Conservation (phyloP, 441 rosid genomes). For the Erysimum cheiri region DNA sequence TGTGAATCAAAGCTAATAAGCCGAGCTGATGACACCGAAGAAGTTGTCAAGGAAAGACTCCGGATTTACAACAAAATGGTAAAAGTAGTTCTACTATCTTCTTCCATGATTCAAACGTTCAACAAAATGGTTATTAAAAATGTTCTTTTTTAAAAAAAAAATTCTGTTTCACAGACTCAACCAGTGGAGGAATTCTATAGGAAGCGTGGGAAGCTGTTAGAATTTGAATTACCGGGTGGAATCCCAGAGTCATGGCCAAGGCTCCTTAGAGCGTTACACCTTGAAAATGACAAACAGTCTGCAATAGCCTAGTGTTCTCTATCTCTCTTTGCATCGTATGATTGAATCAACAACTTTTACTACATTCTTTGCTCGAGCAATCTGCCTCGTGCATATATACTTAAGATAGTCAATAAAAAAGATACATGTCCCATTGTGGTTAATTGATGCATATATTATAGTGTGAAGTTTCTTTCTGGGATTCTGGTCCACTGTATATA, state of each 20-base stretch:
- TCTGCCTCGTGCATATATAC: constrained; percentile 26
- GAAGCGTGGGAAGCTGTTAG: constrained; percentile 72
- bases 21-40: constrained; percentile 90
- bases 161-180: constrained; percentile 65
- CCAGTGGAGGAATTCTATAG: constrained; percentile 92
- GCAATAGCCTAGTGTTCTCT: constrained; percentile 58
- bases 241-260: constrained; percentile 97
- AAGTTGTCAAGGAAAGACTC: constrained; percentile 88
- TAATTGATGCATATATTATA: constrained; percentile 17
- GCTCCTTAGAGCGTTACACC: constrained; percentile 85
- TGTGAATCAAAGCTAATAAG: constrained; percentile 85
- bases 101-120: constrained; percentile 6
- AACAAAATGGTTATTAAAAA: neutral
- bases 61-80: constrained; percentile 79
- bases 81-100: constrained; percentile 15
- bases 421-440: constrained; percentile 26
- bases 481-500: constrained; percentile 3
- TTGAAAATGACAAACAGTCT: constrained; percentile 70
- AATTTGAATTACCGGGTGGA: constrained; percentile 95
- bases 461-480: neutral
- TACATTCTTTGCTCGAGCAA: constrained; percentile 45
- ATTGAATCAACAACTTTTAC: constrained; percentile 26
- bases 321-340: constrained; percentile 7
- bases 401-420: constrained; percentile 37
- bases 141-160: too few species aligned